Evolutionary conservation across 306 rosid genomes (phyloP), one percentile per base, ranked within the genome.

Genomic region (Acacia crassicarpa): DNA sequence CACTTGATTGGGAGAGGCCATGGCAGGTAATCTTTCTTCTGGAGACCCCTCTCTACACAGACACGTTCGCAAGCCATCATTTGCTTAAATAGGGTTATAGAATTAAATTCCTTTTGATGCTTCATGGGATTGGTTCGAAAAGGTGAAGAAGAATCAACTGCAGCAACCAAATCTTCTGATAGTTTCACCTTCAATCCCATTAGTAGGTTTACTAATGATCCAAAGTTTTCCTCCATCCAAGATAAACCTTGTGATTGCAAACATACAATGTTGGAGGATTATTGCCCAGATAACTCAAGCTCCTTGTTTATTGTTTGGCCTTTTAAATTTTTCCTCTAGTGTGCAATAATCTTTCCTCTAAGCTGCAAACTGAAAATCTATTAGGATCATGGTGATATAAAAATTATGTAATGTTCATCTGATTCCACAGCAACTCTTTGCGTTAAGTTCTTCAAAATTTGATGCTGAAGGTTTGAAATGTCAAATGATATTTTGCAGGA

Each of bases 1-100:
- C 98, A n/a, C 99, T 95, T 86, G 99, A 95, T 80, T 95, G 99
- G 99, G 99, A 93, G 87, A 89, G 96, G 72, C 93, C 95, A 59
- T 92, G 98, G 97, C 99, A 92, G 97, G 99, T 93, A 87, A 46
- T 45, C 13, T 68, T 74, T 62, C 65, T 51, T 74, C 82, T 11
- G 38, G 68, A 61, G 9, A 11, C 8, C 30, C 63, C 30, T 1
- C 23, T 54, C 27, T 25, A 25, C 17, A 14, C 17, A 9, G 9
- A 63, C 19, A 30, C 19, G 6, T 25, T 30, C 19, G 7, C 0
- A 63, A 38, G 38, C 35, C 38, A 25, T 62, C 19, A 62, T 10
- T 27, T 62, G 35, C 67, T 27, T 25, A 25, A 27, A 2, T 62
- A 9, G 19, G 38, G 2, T 11, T 27, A 62, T 25, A 8, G 19